Percentiles rank a stretch among this genome's conserved stretches.
Evolutionary conservation across 441 rosid genomes (phyloP).

Genomic region (Mallotus repandus): DNA sequence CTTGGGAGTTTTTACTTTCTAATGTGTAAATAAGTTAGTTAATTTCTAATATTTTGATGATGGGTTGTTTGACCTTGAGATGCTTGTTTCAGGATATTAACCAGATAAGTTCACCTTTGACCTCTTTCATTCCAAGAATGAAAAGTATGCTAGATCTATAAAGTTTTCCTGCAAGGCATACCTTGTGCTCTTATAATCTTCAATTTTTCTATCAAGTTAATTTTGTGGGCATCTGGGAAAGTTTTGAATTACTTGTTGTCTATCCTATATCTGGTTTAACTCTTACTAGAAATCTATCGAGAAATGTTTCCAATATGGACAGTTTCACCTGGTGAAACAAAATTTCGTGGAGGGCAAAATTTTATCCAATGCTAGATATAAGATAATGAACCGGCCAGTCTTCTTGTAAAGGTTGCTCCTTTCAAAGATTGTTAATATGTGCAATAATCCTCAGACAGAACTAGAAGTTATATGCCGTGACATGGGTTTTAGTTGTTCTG

Average conservation of each 20-base stretch:
- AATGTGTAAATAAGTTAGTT: no score
- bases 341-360: not conserved
- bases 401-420: not conserved
- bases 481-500: not conserved
- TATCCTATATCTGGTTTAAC: not conserved
- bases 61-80: not conserved
- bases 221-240: not conserved
- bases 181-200: not conserved
- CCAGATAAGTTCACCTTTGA: not conserved
- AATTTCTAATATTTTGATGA: not conserved
- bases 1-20: not conserved
- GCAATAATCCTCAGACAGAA: no score
- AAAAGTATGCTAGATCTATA: not conserved
- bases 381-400: no score
- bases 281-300: not conserved
- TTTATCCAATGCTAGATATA: constrained; percentile 5
- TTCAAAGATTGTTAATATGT: not conserved
- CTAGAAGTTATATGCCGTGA: not conserved
- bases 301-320: not conserved
- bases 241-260: not conserved
- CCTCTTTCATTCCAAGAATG: not conserved
- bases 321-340: not conserved
- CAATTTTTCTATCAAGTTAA: not conserved
- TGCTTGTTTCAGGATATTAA: not conserved
- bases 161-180: not conserved